Evolutionary conservation across 192 early-diverging fungal genomes (phyloP).

Genomic region (Backusella tarrabulga): DNA sequence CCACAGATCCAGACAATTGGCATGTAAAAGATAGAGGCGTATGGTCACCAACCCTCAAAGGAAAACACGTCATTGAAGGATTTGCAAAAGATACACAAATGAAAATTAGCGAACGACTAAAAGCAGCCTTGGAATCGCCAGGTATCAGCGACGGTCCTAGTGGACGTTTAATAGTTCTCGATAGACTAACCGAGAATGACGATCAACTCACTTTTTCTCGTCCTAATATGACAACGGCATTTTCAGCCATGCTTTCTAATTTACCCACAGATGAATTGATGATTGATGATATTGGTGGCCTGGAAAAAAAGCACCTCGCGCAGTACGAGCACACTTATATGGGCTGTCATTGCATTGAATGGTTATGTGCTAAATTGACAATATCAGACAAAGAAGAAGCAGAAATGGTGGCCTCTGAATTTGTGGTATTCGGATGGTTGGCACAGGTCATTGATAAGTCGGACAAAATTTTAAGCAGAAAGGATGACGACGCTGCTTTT

Average conservation of each 20-base stretch:
- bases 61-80: constrained; percentile 44
- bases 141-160: neutral
- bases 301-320: neutral
- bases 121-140: neutral
- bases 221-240: constrained; percentile 36
- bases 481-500: neutral
- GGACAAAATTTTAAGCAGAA: constrained; percentile 1
- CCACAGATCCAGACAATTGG: constrained; percentile 38
- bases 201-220: constrained; percentile 41
- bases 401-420: constrained; percentile 39
- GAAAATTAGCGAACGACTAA: constrained; percentile 17
- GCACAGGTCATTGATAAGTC: constrained; percentile 29
- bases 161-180: constrained; percentile 13
- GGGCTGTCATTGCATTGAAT: constrained; percentile 29
- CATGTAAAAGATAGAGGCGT: constrained; percentile 44
- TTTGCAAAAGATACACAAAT: constrained; percentile 27
- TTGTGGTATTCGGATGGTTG: constrained; percentile 44
- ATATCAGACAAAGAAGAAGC: constrained; percentile 48
- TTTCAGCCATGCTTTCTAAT: constrained; percentile 41
- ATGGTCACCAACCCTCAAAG: constrained; percentile 47
- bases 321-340: constrained; percentile 1
- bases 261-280: constrained; percentile 36
- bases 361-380: constrained; percentile 46
- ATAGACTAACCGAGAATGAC: constrained; percentile 24
- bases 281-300: constrained; percentile 16